phyloP scores from a whole-genome alignment of 371 early-diverging fungal species.

The Mortierella sp. region DNA sequence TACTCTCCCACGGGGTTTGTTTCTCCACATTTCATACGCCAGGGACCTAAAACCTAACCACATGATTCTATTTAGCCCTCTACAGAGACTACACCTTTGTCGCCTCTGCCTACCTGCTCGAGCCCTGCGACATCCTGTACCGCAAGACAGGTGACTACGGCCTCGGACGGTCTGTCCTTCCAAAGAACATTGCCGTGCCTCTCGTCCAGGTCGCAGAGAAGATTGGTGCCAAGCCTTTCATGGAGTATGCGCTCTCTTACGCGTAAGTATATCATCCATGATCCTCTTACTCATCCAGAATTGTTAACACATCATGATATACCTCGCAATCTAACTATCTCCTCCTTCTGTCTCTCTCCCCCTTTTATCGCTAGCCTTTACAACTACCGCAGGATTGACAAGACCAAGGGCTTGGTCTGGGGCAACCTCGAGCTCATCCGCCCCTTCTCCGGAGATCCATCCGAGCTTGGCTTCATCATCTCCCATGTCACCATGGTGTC shows the following conservation, averaged over 20 bases:
- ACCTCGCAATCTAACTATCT: neutral
- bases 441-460: slow-evolving; percentile 75
- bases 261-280: slow-evolving; percentile 23
- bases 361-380: slow-evolving; percentile 64
- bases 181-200: slow-evolving; percentile 85
- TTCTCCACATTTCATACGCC: neutral
- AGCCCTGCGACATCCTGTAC: slow-evolving; percentile 86
- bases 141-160: slow-evolving; percentile 80
- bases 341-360: neutral
- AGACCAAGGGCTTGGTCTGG: slow-evolving; percentile 62
- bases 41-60: slow-evolving; percentile 2
- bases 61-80: slow-evolving; percentile 62
- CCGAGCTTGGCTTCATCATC: slow-evolving; percentile 83
- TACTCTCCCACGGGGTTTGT: neutral
- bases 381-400: slow-evolving; percentile 82
- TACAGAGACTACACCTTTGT: slow-evolving; percentile 91
- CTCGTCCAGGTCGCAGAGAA: slow-evolving; percentile 76
- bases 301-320: neutral
- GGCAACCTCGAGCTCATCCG: slow-evolving; percentile 84
- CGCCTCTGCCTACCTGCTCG: slow-evolving; percentile 89
- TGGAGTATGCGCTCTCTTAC: slow-evolving; percentile 84
- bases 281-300: neutral
- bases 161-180: slow-evolving; percentile 79
- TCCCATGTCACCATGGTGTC: slow-evolving; percentile 91
- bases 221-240: slow-evolving; percentile 83